Conservation (phyloP, 169 alveolate species). For the Plasmodium billcollinsi region DNA sequence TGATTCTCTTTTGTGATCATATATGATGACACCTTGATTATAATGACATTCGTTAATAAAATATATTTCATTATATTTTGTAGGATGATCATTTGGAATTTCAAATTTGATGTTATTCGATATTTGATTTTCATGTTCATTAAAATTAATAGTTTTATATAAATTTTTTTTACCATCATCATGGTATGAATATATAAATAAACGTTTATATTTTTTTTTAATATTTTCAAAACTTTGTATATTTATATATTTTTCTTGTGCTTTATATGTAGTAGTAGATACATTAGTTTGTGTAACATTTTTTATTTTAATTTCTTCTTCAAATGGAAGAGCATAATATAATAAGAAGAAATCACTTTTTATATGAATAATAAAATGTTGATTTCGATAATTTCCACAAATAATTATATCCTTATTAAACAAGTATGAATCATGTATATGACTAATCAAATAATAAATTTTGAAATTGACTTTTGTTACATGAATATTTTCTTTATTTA, state of each 20-base stretch:
- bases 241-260: background rate
- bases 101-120: constrained; percentile 19
- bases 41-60: constrained; percentile 70
- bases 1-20: constrained; percentile 14
- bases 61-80: constrained; percentile 44
- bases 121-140: constrained; percentile 36
- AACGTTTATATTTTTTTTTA: constrained; percentile 15
- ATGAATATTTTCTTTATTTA: too few relatives aligned
- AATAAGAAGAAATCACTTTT: constrained; percentile 44
- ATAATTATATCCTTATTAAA: constrained; percentile 45
- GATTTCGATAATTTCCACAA: constrained; percentile 68
- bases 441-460: constrained; percentile 12
- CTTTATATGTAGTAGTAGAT: too few relatives aligned
- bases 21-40: constrained; percentile 11
- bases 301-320: constrained; percentile 10
- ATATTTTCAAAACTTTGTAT: constrained; percentile 4
- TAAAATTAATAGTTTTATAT: constrained; percentile 37
- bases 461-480: constrained; percentile 26
- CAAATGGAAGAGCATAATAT: constrained; percentile 27
- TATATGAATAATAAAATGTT: constrained; percentile 25
- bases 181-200: constrained; percentile 46
- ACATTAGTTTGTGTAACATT: too few relatives aligned
- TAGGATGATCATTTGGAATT: constrained; percentile 28
- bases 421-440: constrained; percentile 15
- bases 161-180: constrained; percentile 35